A percentile compares a stretch with the other conserved stretches of the same genome.
Evolutionary conservation across 148 eudicot genomes (phyloP).

Genomic region (Silene conica): DNA sequence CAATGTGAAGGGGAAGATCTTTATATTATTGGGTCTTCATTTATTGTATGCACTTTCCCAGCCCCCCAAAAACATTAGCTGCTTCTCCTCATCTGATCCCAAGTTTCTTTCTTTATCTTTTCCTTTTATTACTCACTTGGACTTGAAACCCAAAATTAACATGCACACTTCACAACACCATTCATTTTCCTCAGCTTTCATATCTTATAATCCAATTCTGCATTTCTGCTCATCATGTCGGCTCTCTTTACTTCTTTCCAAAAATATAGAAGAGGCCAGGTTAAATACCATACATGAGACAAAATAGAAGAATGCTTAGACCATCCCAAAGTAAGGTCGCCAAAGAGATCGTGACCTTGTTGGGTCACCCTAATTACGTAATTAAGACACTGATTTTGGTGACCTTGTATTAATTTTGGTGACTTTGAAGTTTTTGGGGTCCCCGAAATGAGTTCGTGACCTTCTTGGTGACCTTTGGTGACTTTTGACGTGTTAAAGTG

Average conservation of each 20-base stretch:
- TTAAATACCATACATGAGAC: no score
- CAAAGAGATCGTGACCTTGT: no score
- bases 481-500: no score
- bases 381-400: no score
- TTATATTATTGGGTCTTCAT: conserved; percentile 37
- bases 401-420: no score
- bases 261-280: no score
- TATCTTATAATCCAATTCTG: not conserved
- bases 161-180: not conserved
- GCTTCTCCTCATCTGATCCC: conserved; percentile 59
- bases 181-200: not conserved
- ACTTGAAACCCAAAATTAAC: conserved; percentile 1
- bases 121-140: conserved; percentile 24
- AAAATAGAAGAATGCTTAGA: no score
- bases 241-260: not conserved
- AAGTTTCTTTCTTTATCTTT: conserved; percentile 27
- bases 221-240: not conserved
- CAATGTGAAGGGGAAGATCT: conserved; percentile 4
- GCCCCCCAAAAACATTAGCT: conserved; percentile 27
- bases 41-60: conserved; percentile 21
- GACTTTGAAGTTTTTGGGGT: no score
- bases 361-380: no score
- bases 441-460: no score
- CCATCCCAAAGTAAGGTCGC: no score
- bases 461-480: no score